Percentiles rank a stretch among this genome's conserved stretches.
Evolutionary conservation across 2,329 filamentous ascomycete species (phyloP).

Genomic region (Fonsecaea pugnacius): DNA sequence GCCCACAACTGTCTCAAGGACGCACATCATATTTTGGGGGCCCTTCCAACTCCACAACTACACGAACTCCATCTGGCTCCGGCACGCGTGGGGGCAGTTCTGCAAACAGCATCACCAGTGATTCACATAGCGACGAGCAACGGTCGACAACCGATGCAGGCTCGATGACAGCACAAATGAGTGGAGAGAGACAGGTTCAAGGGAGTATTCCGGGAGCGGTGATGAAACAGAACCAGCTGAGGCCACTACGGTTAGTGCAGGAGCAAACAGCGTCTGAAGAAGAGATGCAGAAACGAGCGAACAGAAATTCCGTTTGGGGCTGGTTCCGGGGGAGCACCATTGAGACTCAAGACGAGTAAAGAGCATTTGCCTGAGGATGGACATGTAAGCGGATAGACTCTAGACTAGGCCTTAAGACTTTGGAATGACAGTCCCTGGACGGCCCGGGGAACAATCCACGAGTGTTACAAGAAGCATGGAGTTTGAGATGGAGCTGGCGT

Average conservation of each 20-base stretch:
- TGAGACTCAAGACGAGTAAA: constrained; percentile 31
- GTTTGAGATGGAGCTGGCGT: background rate
- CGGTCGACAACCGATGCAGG: constrained; percentile 54
- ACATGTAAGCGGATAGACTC: background rate
- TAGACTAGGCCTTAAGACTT: background rate
- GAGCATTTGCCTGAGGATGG: background rate
- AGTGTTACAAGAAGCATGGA: background rate
- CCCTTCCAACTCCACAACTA: constrained; percentile 40
- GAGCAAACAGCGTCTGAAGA: constrained; percentile 63
- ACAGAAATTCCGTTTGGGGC: constrained; percentile 52
- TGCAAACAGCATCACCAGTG: constrained; percentile 58
- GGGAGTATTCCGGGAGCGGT: constrained; percentile 70
- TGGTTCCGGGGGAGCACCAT: constrained; percentile 45
- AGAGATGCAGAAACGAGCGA: constrained; percentile 51
- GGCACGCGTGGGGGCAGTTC: constrained; percentile 68
- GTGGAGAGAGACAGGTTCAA: constrained; percentile 53
- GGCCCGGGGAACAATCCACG: background rate
- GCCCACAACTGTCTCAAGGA: constrained; percentile 46
- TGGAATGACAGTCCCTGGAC: background rate
- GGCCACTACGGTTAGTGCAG: constrained; percentile 84
- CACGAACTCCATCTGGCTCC: constrained; percentile 42
- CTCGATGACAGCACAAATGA: constrained; percentile 44
- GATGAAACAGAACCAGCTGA: constrained; percentile 71
- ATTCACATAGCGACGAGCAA: constrained; percentile 49
- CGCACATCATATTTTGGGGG: constrained; percentile 65